Conservation (phyloP, 805 yeast genomes). For the Ogataea neopini region DNA sequence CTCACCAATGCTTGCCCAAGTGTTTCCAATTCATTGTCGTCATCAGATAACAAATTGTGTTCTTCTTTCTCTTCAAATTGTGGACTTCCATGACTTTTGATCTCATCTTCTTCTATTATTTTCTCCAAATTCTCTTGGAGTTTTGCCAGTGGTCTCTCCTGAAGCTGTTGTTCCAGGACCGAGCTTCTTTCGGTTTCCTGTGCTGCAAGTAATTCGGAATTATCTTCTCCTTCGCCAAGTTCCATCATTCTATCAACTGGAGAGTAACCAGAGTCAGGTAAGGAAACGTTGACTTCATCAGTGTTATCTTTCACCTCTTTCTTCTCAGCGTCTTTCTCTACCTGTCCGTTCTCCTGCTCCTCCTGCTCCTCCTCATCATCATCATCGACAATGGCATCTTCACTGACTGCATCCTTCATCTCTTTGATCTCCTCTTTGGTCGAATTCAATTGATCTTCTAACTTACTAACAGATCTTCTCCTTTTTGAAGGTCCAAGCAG, state of each 20-base stretch:
- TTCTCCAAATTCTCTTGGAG: conserved; percentile 72
- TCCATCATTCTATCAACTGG: conserved; percentile 53
- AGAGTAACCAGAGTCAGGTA: conserved; percentile 33
- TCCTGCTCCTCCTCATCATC: conserved; percentile 15
- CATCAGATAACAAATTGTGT: conserved; percentile 65
- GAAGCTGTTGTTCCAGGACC: conserved; percentile 75
- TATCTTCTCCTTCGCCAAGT: conserved; percentile 51
- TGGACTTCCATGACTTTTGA: conserved; percentile 19
- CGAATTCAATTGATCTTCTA: conserved; percentile 48
- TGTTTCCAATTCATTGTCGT: conserved; percentile 72
- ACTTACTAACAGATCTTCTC: conserved; percentile 54
- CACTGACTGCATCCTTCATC: conserved; percentile 8
- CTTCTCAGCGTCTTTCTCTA: neutral
- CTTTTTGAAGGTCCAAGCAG: conserved; percentile 63
- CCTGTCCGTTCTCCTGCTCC: neutral
- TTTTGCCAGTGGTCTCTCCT: conserved; percentile 81
- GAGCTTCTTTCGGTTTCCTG: conserved; percentile 66
- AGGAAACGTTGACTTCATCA: conserved; percentile 17
- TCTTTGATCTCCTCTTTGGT: conserved; percentile 17
- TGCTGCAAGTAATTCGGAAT: conserved; percentile 48
- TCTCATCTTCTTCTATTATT: conserved; percentile 39
- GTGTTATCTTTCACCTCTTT: conserved; percentile 21
- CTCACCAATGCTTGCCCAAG: conserved; percentile 60
- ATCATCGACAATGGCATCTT: conserved; percentile 17
- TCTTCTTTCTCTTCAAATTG: conserved; percentile 29